Conservation (phyloP, 805 yeast species). For the Debaryomyces tyrocola region DNA sequence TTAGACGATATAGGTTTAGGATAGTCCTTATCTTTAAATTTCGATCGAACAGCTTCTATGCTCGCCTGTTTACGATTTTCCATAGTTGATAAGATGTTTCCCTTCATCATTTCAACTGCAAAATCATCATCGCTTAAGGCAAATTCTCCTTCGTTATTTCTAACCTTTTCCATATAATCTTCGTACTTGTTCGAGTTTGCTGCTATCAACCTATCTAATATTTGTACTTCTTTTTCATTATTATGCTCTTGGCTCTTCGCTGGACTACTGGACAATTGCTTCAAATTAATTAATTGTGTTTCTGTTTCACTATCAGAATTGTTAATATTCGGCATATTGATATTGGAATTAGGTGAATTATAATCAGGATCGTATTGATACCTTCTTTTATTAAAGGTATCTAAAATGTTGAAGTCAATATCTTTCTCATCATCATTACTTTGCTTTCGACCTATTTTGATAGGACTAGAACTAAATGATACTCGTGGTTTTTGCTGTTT, state of each 20-base stretch:
- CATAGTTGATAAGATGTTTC: conserved; percentile 11
- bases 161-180: neutral
- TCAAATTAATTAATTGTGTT: conserved; percentile 3
- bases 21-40: conserved; percentile 13
- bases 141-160: neutral
- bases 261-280: conserved; percentile 7
- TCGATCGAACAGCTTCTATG: conserved; percentile 11
- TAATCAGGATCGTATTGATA: neutral
- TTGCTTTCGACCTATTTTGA: neutral
- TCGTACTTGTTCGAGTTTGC: neutral
- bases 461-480: neutral
- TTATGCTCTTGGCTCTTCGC: neutral
- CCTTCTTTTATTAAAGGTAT: neutral
- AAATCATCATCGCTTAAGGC: neutral
- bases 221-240: neutral
- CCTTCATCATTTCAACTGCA: neutral
- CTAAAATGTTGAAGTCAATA: neutral
- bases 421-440: neutral
- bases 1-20: conserved; percentile 30
- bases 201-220: conserved; percentile 1
- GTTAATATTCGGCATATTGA: neutral
- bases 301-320: conserved; percentile 4
- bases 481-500: neutral
- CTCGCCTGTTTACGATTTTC: conserved; percentile 12
- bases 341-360: neutral